Conservation (phyloP, 176 grass and related monocot genomes). For the Ananas comosus region DNA sequence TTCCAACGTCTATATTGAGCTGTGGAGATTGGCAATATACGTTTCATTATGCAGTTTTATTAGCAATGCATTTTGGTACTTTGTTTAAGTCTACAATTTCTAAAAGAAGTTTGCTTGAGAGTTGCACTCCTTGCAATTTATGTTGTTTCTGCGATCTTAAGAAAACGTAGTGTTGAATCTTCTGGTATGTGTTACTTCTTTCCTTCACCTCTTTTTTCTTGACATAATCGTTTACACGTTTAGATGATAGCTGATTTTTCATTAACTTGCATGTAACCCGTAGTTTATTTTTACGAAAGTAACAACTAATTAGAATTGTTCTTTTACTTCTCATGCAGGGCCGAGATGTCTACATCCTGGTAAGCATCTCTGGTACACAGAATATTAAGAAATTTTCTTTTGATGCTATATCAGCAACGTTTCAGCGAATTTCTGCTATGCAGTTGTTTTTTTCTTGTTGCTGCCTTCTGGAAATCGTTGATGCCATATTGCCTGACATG, state of each 20-base stretch:
- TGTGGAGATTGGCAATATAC: too few relatives aligned
- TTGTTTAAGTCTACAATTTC: not conserved
- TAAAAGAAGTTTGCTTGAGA: not conserved
- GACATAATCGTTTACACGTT: not conserved
- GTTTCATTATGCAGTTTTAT: too few relatives aligned
- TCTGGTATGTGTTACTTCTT: not conserved
- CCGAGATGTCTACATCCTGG: slow-evolving; percentile 91
- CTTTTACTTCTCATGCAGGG: slow-evolving; percentile 38
- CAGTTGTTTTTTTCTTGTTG: not conserved
- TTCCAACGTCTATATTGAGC: too few relatives aligned
- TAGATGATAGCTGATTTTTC: not conserved
- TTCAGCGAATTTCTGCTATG: not conserved
- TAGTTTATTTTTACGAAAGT: not conserved
- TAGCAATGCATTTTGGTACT: too few relatives aligned
- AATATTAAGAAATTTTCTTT: not conserved
- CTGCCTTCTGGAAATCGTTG: not conserved
- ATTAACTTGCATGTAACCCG: not conserved
- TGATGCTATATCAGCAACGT: not conserved
- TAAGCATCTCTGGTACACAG: slow-evolving; percentile 20
- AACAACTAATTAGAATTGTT: not conserved
- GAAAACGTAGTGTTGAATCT: too few relatives aligned
- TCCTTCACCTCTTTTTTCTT: not conserved
- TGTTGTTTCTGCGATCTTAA: too few relatives aligned
- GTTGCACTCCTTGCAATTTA: too few relatives aligned
- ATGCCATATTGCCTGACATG: not conserved